Evolutionary conservation across 768 basidiomycete species (phyloP), one percentile per base, ranked within the genome.

Genomic region (Trametes cubensis): DNA sequence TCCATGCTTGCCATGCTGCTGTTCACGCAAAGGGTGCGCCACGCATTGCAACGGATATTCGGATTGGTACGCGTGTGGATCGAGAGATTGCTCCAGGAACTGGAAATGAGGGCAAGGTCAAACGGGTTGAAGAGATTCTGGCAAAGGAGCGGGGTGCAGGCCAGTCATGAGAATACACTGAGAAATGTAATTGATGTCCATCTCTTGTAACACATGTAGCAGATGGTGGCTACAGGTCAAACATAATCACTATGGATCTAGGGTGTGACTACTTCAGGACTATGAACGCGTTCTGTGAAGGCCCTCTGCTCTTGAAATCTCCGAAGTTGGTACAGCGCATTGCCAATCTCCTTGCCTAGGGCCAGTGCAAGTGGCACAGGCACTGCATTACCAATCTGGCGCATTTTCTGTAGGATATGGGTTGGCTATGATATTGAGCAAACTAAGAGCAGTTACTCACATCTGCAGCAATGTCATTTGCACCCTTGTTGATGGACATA

Each of bases 51-150:
- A 96, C 95, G 14, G 95, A 98, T 76, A 90, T 98, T 62, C 88
- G 96, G 26, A 95, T 98, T 55, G 96, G 96, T 45, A 98, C 96
- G 1, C 86, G 95, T 48, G 81, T 83, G 23, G 86, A 95, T 74
- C 83, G 87, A 62, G 77, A 82, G 41, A 81, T 88, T 18, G 74
- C 76, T 5, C 79, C 81, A 1, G 89, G 88, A 6, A 78, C 83
- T 46, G 94, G 89, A 7, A 97, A 97, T 66, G 85, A 85, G 21
- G 78, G 77, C 55, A 98, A 98, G 72, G 83, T 97, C 17, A 79
- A 80, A 53, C 83, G 94, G 26, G 94, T 98, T 8, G 80, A 90
- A 66, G 88, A 88, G 49, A 92, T 97, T 44, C 74, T 98, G 25
- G 78, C 80, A 8, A 78, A 73, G 66, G 70, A 74, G 42, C 21